Evolutionary conservation across 2,329 filamentous ascomycete genomes (phyloP), one percentile per base, ranked within the genome.

Genomic region (Sphaerulina populicola): DNA sequence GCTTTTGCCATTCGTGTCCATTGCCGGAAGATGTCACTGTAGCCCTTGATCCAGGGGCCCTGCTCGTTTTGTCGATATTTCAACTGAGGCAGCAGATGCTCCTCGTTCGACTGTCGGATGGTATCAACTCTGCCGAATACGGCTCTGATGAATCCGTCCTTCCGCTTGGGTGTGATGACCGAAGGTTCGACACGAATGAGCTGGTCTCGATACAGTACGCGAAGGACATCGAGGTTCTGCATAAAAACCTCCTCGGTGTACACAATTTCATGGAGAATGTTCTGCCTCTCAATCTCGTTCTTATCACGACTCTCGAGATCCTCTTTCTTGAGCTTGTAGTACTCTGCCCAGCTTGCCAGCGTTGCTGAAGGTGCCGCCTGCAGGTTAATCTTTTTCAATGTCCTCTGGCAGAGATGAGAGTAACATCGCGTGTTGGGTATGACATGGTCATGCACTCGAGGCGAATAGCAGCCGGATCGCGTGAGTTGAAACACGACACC

Each of bases 41-140:
- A 96, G 2, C 93, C 93, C 10, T 80, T 77, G 52, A 98, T 84
- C 82, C 89, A 98, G 0, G 93, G 93, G 0, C 93, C 93, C 71
- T 98, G 91, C 66, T 97, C 93, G 63, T 93, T 86, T 68, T 98
- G 93, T 23, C 93, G 82, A 66, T 97, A 98, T 65, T 97, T 97
- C 62, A 98, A 79, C 68, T 96, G 91, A 1, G 91, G 86, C 21
- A 98, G 73, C 15, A 98, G 78, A 66, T 93, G 85, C 56, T 96
- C 90, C 68, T 94, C 93, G 69, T 97, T 97, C 61, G 90, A 88
- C 59, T 85, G 82, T 64, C 91, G 86, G 33, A 98, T 87, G 0
- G 82, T 81, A 57, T 97, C 91, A 1, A 93, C 81, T 63, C 88
- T 93, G 46, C 93, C 89, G 68, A 98, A 98, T 0, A 96, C 91